These are phyloP conservation scores for Saccharomyces hybrid DNA, from an alignment of 1,139 yeast genomes.

Conservation along the genomic window DNA sequence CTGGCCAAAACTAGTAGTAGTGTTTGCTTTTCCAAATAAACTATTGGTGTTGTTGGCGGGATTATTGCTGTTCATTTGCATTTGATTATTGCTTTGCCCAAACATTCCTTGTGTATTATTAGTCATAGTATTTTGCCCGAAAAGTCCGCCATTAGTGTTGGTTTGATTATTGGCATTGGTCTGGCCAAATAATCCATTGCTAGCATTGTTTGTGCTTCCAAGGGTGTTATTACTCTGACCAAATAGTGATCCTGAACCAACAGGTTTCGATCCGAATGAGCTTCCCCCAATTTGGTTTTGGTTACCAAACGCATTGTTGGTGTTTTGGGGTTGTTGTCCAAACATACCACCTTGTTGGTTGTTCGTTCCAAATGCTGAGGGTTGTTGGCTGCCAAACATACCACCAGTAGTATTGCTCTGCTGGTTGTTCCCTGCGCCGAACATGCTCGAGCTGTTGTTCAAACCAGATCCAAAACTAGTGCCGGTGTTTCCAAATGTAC, in stretches of 20 bases:
- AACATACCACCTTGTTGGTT: slow-evolving; percentile 22
- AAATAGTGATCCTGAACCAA: slow-evolving; percentile 4
- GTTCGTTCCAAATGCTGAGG: slow-evolving; percentile 16
- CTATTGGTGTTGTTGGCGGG: slow-evolving; percentile 18
- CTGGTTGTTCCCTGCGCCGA: slow-evolving; percentile 7
- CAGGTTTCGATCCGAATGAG: slow-evolving; percentile 3
- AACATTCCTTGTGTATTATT: slow-evolving; percentile 27
- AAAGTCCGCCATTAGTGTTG: slow-evolving; percentile 28
- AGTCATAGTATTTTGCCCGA: slow-evolving; percentile 29
- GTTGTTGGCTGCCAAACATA: slow-evolving; percentile 17
- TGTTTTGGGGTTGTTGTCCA: slow-evolving; percentile 4
- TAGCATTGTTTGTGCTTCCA: slow-evolving; percentile 9
- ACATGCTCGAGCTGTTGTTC: slow-evolving; percentile 6
- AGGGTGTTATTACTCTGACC: slow-evolving; percentile 4
- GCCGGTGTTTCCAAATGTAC: slow-evolving; percentile 4
- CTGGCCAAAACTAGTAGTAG: slow-evolving; percentile 9
- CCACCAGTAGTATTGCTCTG: slow-evolving; percentile 16
- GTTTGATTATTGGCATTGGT: slow-evolving; percentile 13
- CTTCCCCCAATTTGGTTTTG: slow-evolving; percentile 1
- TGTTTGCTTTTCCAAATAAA: slow-evolving; percentile 28
- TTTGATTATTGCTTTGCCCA: slow-evolving; percentile 17
- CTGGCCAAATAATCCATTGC: slow-evolving; percentile 18
- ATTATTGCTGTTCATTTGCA: slow-evolving; percentile 8
- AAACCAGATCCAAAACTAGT: not conserved
- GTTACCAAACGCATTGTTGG: slow-evolving; percentile 10